Percentiles rank a stretch among this genome's conserved stretches.
phyloP scores from a whole-genome alignment of 306 rosid species.

The Cucumis hystrix region DNA sequence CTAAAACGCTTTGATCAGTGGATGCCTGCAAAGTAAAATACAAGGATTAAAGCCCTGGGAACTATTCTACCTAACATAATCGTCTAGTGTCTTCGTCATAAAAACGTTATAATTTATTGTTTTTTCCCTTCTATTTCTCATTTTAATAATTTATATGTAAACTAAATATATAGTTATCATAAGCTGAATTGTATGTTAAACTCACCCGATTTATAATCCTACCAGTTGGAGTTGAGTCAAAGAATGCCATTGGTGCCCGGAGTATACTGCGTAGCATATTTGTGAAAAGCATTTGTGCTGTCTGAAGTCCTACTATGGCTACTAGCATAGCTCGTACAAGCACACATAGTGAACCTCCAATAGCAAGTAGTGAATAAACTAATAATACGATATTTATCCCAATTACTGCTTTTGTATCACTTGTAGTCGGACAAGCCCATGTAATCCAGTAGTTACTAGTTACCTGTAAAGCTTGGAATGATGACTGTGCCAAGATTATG shows the following conservation, averaged over 20 bases:
- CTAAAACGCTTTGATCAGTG: constrained; percentile 87
- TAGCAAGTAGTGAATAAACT: constrained; percentile 52
- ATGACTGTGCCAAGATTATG: constrained; percentile 72
- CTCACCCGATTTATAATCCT: constrained; percentile 87
- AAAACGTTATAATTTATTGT: not conserved
- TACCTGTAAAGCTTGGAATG: constrained; percentile 76
- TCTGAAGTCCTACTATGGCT: constrained; percentile 53
- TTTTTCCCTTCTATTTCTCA: not conserved
- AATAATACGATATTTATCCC: constrained; percentile 42
- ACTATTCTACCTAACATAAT: not conserved
- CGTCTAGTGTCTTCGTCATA: not conserved
- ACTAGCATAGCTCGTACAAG: constrained; percentile 47
- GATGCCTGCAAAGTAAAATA: constrained; percentile 56
- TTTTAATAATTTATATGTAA: not conserved
- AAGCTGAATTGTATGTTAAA: not conserved
- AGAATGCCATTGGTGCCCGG: constrained; percentile 91
- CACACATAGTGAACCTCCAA: constrained; percentile 60
- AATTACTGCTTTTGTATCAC: constrained; percentile 32
- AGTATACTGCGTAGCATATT: constrained; percentile 57
- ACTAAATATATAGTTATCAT: not conserved
- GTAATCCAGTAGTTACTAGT: constrained; percentile 98
- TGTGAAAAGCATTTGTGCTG: constrained; percentile 63
- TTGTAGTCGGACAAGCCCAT: constrained; percentile 78
- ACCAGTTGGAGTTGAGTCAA: constrained; percentile 97
- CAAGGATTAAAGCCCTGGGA: constrained; percentile 2